Conservation (phyloP, 257 asterid genomes). For the Apocynum venetum region DNA sequence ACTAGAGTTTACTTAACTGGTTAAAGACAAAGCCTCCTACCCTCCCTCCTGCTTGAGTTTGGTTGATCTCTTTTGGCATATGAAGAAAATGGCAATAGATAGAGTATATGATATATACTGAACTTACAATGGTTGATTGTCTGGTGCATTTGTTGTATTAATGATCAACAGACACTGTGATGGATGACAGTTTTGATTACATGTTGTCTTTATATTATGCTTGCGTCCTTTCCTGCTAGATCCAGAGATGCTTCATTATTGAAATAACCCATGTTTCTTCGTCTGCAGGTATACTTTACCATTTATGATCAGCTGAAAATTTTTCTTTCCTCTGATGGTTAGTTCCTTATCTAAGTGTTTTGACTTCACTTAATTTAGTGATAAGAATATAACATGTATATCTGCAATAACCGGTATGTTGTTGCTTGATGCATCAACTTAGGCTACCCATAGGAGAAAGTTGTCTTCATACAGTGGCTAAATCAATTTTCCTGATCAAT, state of each 20-base stretch:
- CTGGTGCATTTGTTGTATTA: not conserved
- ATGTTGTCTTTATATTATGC: not conserved
- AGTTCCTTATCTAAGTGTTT: conserved; percentile 26
- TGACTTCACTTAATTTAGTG: not conserved
- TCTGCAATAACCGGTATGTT: not conserved
- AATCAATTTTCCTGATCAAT: not conserved
- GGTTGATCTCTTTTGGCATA: not conserved
- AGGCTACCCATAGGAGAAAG: not conserved
- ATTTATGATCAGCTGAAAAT: conserved; percentile 82
- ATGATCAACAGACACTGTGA: not conserved
- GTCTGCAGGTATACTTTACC: conserved; percentile 87
- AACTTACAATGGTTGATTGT: too few species aligned
- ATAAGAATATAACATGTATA: not conserved
- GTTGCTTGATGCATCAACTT: not conserved
- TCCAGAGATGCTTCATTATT: not conserved
- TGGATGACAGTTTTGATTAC: not conserved
- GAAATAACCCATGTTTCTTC: conserved; percentile 16
- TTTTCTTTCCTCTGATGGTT: conserved; percentile 76
- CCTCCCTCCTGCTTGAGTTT: not conserved
- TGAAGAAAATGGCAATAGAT: not conserved
- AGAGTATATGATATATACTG: not conserved
- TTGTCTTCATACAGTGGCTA: not conserved
- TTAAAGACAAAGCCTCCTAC: not conserved
- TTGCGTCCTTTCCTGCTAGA: not conserved
- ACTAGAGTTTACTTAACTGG: not conserved